Base-by-base conservation (phyloP, 306 rosid genomes). In the Cicer chorassanicum region DNA sequence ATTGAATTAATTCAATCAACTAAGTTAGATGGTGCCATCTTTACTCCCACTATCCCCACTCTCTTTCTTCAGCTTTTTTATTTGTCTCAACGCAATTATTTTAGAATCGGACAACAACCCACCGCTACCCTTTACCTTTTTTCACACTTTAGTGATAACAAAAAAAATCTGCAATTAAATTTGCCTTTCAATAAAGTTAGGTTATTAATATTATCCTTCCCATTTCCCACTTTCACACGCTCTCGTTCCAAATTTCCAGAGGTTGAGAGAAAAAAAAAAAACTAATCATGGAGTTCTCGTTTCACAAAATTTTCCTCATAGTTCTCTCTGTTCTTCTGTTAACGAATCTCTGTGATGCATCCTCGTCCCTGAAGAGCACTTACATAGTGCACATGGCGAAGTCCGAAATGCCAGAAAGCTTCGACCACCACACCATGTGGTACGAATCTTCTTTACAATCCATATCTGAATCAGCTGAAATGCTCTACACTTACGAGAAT, bases 341-440 rank as follows among this genome's bases (percentile, higher is more conserved):
- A 10, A 65, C 86, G 55, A 57, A 53, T 57, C 15, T 71, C 50
- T 74, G 18, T 74, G 51, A 18, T 13, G 76, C 43, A 3, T 29
- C 43, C 6, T 60, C 65, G 0, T 65, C 86, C 8, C 46, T 50
- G 68, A 74, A 66, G 81, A 70, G 54, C 11, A 91, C 98, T 8
- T 93, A 91, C 87, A 88, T 93, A n/a, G 93, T 93, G 0, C 92
- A 90, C 70, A 83, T 91, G 81, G 90, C 93, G 0, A 89, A 87
- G 53, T 89, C 88, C 66, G 75, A 83, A 46, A 93, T 91, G 97
- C 98, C 98, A 0, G 86, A 76, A 15, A 80, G 76, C 43, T 93
- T 89, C 75, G 86, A 88, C n/a, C 87, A 86, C 81, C 97, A 93
- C 63, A 39, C 87, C 0, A 63, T 48, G 67, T 93, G 98, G 98